Evolutionary conservation across 2,329 filamentous ascomycete species (phyloP).

Genomic region (Xylaria sp.): DNA sequence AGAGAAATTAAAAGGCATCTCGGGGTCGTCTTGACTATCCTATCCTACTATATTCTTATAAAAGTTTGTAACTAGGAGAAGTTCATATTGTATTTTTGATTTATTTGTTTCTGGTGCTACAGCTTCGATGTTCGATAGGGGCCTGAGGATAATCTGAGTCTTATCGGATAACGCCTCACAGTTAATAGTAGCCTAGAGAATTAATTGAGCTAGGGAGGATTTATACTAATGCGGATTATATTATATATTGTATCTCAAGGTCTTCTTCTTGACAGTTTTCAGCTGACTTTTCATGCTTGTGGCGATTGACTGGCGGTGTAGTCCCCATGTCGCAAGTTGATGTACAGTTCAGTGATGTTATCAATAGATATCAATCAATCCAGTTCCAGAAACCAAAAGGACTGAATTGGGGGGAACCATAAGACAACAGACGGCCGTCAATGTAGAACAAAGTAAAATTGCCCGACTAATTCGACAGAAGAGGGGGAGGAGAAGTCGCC

Average conservation of each 20-base stretch:
- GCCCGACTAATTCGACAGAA: neutral
- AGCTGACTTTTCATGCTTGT: neutral
- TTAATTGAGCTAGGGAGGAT: neutral
- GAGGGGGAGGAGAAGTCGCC: neutral
- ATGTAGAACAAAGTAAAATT: neutral
- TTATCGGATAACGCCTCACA: neutral
- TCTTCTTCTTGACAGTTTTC: neutral
- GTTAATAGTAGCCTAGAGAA: neutral
- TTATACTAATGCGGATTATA: neutral
- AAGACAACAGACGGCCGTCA: neutral
- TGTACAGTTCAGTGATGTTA: no score
- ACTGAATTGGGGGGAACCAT: neutral
- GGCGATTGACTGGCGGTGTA: neutral
- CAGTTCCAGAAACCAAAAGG: neutral
- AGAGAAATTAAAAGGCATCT: slow-evolving; percentile 62
- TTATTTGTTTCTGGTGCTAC: neutral
- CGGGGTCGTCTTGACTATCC: slow-evolving; percentile 61
- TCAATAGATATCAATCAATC: no score
- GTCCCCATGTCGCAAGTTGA: neutral
- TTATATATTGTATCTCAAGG: neutral
- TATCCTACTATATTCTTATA: slow-evolving; percentile 54
- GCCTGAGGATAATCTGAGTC: neutral
- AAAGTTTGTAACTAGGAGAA: neutral
- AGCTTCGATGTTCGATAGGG: neutral
- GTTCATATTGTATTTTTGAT: neutral